Evolutionary conservation across 768 basidiomycete species (phyloP), one percentile per base, ranked within the genome.

Genomic region (Suillus fuscotomentosus): DNA sequence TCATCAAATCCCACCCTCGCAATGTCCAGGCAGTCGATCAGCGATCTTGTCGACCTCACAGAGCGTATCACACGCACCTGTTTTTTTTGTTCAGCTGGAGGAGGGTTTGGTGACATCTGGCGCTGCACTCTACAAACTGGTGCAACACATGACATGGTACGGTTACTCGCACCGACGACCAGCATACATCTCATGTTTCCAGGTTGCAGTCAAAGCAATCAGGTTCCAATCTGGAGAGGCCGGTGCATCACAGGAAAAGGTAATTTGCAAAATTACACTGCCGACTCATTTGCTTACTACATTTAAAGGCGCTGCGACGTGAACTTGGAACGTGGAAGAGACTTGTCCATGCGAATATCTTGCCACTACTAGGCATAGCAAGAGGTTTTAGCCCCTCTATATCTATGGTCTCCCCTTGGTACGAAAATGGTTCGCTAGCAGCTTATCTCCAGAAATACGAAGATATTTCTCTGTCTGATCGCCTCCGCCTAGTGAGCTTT

Each of bases 391-490:
- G 78, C 38, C 71, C 68, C 6, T 66, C 68, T 41, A 63, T 65
- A 15, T 75, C 76, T 47, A 71, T 75, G 69, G 72, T 78, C 48
- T 78, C 71, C 63, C 76, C 78, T 5, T 78, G 78, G 77, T 63
- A 68, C 38, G 20, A 27, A 34, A 70, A 74, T 22, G 76, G 74
- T 20, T 71, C 70, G 22, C 57, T 77, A 17, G 60, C 63, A 8
- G 14, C 14, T 24, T 76, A 77, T 51, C 56, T 77, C 36, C 15
- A 36, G 9, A 13, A 34, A 41, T n/a, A 31, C 24, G 41, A 65
- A 63, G 42, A 15, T 17, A 42, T 59, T 10, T 20, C 17, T 42
- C 17, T 59, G 17, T 20, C 6, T 59, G 24, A 42, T 6, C 57
- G 57, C 41, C 57, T 59, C 41, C 39, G 24, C 24, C 24, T 59